Conservation (phyloP, 805 yeast genomes). For the Isabelozyma gotoi region DNA sequence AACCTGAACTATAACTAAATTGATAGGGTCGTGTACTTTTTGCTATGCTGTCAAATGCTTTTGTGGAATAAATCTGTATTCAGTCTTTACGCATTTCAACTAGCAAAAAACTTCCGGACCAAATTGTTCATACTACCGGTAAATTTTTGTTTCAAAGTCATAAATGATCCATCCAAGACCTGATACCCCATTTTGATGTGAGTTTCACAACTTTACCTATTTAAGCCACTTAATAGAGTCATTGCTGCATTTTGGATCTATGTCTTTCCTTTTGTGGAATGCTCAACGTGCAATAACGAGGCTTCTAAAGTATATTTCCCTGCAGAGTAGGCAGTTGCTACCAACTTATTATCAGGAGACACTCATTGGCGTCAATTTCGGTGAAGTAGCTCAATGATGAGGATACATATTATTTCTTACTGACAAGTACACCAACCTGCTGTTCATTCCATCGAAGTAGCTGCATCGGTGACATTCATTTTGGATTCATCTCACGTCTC, state of each 20-base stretch:
- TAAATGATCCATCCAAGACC: constrained; percentile 68
- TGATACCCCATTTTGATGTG: constrained; percentile 87
- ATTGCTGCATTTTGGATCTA: constrained; percentile 73
- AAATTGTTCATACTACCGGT: no score
- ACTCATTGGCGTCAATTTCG: constrained; percentile 40
- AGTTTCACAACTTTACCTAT: constrained; percentile 76
- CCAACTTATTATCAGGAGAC: constrained; percentile 64
- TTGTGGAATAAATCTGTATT: no score
- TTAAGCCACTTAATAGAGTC: constrained; percentile 78
- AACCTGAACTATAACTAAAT: no score
- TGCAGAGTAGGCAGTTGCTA: constrained; percentile 83
- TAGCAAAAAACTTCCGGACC: no score
- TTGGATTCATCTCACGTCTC: constrained; percentile 35
- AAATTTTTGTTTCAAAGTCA: constrained; percentile 17
- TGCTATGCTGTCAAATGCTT: no score
- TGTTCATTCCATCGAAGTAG: constrained; percentile 57
- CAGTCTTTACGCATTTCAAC: no score
- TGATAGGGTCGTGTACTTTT: no score
- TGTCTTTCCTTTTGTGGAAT: constrained; percentile 84
- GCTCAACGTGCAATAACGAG: constrained; percentile 90
- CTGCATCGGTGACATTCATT: constrained; percentile 48
- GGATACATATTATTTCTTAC: constrained; percentile 59
- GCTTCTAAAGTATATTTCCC: constrained; percentile 77
- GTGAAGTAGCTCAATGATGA: constrained; percentile 62
- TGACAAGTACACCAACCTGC: constrained; percentile 74